These are phyloP conservation scores for Tylopilus cervinicoccineus DNA, from an alignment of 768 basidiomycete genomes.

Conservation along the genomic window DNA sequence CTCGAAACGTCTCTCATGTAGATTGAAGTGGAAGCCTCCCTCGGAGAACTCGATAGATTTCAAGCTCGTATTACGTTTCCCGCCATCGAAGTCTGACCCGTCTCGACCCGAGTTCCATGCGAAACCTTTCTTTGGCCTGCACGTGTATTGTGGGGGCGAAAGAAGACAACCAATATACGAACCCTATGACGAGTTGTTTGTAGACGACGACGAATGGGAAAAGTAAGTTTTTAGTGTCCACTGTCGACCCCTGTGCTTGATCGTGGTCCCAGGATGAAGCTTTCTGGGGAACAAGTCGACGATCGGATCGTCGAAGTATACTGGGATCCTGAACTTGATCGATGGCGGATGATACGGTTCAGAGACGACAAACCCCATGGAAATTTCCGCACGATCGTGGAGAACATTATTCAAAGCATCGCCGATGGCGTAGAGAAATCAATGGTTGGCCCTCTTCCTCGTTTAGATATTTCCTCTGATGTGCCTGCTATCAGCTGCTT, in stretches of 20 bases:
- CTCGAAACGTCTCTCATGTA: slow-evolving; percentile 29
- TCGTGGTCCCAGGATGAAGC: slow-evolving; percentile 65
- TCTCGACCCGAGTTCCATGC: slow-evolving; percentile 71
- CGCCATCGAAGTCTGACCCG: slow-evolving; percentile 51
- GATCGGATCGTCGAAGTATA: slow-evolving; percentile 93
- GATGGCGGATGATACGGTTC: slow-evolving; percentile 92
- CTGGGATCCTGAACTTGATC: slow-evolving; percentile 66
- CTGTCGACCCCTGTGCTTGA: slow-evolving; percentile 1
- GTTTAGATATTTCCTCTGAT: slow-evolving; percentile 9
- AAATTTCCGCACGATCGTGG: slow-evolving; percentile 81
- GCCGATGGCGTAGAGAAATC: slow-evolving; percentile 92
- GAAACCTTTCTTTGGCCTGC: slow-evolving; percentile 82
- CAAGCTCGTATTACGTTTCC: slow-evolving; percentile 92
- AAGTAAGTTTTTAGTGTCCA: slow-evolving; percentile 46
- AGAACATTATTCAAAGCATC: slow-evolving; percentile 88
- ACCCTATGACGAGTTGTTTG: slow-evolving; percentile 78
- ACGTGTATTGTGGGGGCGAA: slow-evolving; percentile 78
- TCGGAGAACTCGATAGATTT: slow-evolving; percentile 98
- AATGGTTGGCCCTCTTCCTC: slow-evolving; percentile 48
- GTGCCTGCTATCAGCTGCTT: slow-evolving; percentile 51
- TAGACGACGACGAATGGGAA: slow-evolving; percentile 93
- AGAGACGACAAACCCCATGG: slow-evolving; percentile 92
- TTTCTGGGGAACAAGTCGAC: slow-evolving; percentile 80
- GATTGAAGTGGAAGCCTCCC: slow-evolving; percentile 98
- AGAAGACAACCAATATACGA: slow-evolving; percentile 60